A percentile compares a stretch with the other conserved stretches of the same genome.
phyloP scores from a whole-genome alignment of 108 stramenopile genomes.

The Skeletonema tropicum region DNA sequence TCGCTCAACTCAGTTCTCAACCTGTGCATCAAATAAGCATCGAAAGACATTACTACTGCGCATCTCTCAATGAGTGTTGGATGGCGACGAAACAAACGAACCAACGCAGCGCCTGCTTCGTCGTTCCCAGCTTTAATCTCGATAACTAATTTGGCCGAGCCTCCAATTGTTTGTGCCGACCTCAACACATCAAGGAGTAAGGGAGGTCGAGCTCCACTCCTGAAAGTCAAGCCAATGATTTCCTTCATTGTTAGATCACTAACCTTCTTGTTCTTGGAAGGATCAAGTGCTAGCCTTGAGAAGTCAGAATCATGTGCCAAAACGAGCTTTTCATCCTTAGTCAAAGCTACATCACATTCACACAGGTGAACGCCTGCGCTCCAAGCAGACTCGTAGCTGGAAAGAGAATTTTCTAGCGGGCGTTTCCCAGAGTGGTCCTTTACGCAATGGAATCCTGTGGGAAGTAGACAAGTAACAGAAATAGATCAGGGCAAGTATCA shows the following conservation, averaged over 20 bases:
- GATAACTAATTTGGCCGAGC: constrained; percentile 59
- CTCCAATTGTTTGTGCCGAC: constrained; percentile 67
- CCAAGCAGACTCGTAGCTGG: constrained; percentile 79
- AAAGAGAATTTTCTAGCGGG: constrained; percentile 74
- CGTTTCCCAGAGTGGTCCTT: constrained; percentile 60
- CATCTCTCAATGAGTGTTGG: constrained; percentile 62
- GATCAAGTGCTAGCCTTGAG: constrained; percentile 63
- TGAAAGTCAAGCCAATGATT: constrained; percentile 67
- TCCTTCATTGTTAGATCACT: constrained; percentile 73
- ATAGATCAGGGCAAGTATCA: not conserved
- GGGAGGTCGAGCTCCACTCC: constrained; percentile 71
- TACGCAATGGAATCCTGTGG: constrained; percentile 61
- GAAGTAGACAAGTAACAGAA: not conserved
- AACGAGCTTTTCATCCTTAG: constrained; percentile 79
- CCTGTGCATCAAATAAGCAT: constrained; percentile 73
- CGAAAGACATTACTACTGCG: constrained; percentile 79
- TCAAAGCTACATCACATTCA: constrained; percentile 81
- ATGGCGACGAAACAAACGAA: constrained; percentile 63
- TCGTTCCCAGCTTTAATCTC: constrained; percentile 84
- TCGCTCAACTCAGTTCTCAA: constrained; percentile 55
- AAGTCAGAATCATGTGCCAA: constrained; percentile 79
- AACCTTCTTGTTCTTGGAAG: constrained; percentile 47
- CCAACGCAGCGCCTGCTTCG: constrained; percentile 66
- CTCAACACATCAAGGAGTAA: constrained; percentile 75
- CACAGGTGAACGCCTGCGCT: constrained; percentile 71